phyloP scores from a whole-genome alignment of 2,329 filamentous ascomycete species.

The Fusarium torreyae region DNA sequence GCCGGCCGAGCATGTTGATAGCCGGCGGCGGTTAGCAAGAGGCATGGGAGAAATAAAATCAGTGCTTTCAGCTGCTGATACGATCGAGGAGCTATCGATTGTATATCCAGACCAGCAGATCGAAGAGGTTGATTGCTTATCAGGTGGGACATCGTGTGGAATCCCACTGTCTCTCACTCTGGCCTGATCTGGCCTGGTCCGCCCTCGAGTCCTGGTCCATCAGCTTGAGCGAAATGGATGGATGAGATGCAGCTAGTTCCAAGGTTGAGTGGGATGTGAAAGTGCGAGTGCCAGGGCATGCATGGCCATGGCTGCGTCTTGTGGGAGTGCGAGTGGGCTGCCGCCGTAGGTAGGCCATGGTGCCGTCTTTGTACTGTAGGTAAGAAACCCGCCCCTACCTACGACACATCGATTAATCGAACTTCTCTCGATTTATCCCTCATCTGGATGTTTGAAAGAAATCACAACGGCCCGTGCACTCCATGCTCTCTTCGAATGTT shows the following conservation, averaged over 20 bases:
- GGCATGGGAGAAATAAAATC: conserved; percentile 2
- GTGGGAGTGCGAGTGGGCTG: conserved; percentile 35
- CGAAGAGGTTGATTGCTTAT: conserved; percentile 28
- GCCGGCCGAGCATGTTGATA: conserved; percentile 17
- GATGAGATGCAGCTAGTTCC: conserved; percentile 35
- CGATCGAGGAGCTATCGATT: background rate
- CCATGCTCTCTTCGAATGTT: background rate
- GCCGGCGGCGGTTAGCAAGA: conserved; percentile 25
- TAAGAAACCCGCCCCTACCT: conserved; percentile 5
- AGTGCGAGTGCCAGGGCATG: conserved; percentile 27
- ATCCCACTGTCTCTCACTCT: conserved; percentile 27
- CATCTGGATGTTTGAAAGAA: conserved; percentile 27
- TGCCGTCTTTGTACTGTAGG: background rate
- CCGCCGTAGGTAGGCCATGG: background rate
- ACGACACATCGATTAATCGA: conserved; percentile 15
- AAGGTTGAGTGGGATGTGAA: conserved; percentile 41
- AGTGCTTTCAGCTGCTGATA: background rate
- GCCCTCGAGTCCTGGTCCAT: background rate
- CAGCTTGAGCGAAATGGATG: conserved; percentile 27
- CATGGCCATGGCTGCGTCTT: conserved; percentile 35
- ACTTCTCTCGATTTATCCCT: conserved; percentile 27
- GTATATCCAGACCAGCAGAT: conserved; percentile 4
- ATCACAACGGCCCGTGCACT: conserved; percentile 32
- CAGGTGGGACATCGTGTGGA: conserved; percentile 15
- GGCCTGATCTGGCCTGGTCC: background rate